Base-by-base conservation (phyloP, 2,329 filamentous ascomycete genomes). In the Drechmeria coniospora region DNA sequence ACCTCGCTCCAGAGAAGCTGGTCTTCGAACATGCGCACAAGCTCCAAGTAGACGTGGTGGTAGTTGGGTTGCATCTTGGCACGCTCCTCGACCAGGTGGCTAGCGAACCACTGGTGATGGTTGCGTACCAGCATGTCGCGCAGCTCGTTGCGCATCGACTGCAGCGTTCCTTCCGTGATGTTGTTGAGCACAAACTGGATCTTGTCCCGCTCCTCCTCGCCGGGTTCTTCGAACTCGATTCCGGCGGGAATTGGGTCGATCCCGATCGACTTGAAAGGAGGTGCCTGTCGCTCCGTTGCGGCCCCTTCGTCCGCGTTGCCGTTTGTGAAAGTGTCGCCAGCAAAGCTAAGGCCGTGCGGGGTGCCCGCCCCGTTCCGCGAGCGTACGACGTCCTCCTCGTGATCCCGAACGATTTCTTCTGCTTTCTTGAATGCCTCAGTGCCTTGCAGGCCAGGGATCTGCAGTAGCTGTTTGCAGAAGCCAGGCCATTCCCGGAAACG, bases 31-130 rank as follows among this genome's bases (percentile, higher is more conserved):
- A 84, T 69, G 31, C 78, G 78, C 34, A 98, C 68, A 28, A 98
- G 68, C 42, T 93, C 81, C 27, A 95, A 68, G 48, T 98, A 98
- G 14, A 98, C 71, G 33, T 79, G 69, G 42, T 98, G 90, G 46
- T 92, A 95, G 51, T 98, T 98, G 5, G 87, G 86, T 49, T 98
- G 87, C 62, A 93, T 77, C 54, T 94, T 95, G 18, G 87, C 92
- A 25, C 92, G 82, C 49, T 94, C 82, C 46, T 94, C 87, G 3
- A 98, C 90, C 8, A 98, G 64, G 45, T 95, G 92, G 26, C 75
- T 76, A 6, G 92, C 90, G 46, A 98, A 98, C 90, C 90, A 98
- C 46, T 92, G 83, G 44, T 92, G 80, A 49, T 94, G 79, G 39
- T 76, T 74, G 29, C 79, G 71, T 27, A 83, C 74, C 26, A 98